A percentile compares a stretch with the other conserved stretches of the same genome.
Conservation (phyloP, 192 early-diverging fungal species). For the Entomortierella parvispora region DNA sequence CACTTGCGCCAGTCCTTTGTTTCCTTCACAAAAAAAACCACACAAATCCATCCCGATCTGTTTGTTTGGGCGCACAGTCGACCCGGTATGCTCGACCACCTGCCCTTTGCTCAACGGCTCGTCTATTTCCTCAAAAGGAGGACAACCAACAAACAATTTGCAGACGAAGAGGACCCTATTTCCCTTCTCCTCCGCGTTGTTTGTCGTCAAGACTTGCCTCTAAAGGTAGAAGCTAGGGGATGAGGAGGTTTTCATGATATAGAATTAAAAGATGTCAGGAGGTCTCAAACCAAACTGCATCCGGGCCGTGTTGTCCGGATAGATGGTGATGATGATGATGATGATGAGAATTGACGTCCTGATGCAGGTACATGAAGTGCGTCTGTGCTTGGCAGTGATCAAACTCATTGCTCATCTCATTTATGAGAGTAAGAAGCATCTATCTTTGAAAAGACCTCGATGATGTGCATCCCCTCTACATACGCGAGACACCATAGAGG, state of each 20-base stretch:
- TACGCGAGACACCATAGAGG: constrained; percentile 68
- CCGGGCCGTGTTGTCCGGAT: too few species aligned
- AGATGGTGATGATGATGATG: too few species aligned
- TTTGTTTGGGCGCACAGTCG: too few species aligned
- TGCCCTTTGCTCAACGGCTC: too few species aligned
- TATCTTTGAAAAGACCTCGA: background rate
- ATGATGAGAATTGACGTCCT: background rate
- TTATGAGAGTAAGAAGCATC: background rate
- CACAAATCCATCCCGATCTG: too few species aligned
- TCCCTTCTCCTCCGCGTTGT: background rate
- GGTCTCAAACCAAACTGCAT: too few species aligned
- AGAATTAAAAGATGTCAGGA: too few species aligned
- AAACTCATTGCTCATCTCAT: constrained; percentile 3
- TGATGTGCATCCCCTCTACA: constrained; percentile 50
- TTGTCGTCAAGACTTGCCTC: constrained; percentile 3
- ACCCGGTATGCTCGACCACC: too few species aligned
- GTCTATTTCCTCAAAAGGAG: too few species aligned
- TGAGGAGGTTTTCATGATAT: background rate
- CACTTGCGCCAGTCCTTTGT: too few species aligned
- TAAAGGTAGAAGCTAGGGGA: constrained; percentile 28
- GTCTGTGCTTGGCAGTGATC: too few species aligned
- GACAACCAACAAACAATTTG: background rate
- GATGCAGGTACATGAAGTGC: background rate
- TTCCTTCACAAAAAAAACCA: too few species aligned
- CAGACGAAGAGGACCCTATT: constrained; percentile 1